Evolutionary conservation across 2,329 filamentous ascomycete genomes (phyloP).

Genomic region (Colletotrichum paranaense): DNA sequence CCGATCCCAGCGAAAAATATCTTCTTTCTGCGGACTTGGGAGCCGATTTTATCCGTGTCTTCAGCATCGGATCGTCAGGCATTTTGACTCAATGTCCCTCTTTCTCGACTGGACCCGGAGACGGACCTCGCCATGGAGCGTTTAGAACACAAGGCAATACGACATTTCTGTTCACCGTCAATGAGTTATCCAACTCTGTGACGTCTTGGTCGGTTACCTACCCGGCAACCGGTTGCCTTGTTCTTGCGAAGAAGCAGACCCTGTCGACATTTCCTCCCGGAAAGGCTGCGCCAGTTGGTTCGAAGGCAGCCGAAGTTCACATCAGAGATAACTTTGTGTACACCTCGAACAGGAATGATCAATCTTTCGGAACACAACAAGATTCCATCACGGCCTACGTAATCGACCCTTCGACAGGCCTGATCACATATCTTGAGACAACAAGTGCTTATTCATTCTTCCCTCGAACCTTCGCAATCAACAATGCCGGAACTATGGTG

Average conservation of each 20-base stretch:
- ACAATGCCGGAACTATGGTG: conserved; percentile 67
- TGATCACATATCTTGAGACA: conserved; percentile 62
- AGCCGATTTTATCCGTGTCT: conserved; percentile 65
- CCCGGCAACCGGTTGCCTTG: conserved; percentile 55
- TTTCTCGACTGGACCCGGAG: conserved; percentile 55
- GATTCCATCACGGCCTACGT: conserved; percentile 67
- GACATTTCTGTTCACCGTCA: conserved; percentile 53
- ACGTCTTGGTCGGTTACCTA: conserved; percentile 62
- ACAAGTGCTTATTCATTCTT: conserved; percentile 68
- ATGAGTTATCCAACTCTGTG: conserved; percentile 62
- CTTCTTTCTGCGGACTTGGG: conserved; percentile 65
- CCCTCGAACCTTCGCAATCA: conserved; percentile 72
- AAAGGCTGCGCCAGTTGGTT: conserved; percentile 53
- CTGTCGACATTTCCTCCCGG: conserved; percentile 59
- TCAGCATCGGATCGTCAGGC: conserved; percentile 59
- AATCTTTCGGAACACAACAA: conserved; percentile 63
- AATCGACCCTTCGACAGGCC: conserved; percentile 58
- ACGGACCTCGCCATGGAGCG: conserved; percentile 64
- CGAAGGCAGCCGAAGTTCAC: conserved; percentile 67
- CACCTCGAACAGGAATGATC: conserved; percentile 71
- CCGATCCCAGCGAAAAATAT: conserved; percentile 60
- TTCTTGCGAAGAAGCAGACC: conserved; percentile 57
- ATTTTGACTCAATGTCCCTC: conserved; percentile 57
- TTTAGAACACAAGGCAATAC: conserved; percentile 54
- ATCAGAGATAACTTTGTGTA: conserved; percentile 67